A percentile compares a stretch with the other conserved stretches of the same genome.
These are phyloP conservation scores for Oryza longistaminata DNA, from an alignment of 176 grass and related monocot genomes.

Conservation along the genomic window DNA sequence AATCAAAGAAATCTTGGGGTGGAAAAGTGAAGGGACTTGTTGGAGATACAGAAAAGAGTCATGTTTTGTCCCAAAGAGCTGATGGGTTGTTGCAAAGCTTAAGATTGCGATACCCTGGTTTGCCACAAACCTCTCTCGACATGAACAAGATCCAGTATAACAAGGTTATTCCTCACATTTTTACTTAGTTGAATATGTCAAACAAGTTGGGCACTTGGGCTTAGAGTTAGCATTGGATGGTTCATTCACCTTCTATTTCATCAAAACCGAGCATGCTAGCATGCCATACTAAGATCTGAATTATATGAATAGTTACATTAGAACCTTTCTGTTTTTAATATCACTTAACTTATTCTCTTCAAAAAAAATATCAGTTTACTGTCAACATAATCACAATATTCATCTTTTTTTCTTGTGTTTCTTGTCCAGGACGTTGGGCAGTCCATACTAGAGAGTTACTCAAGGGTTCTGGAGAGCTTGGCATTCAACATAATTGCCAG, in stretches of 20 bases:
- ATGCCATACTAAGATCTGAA: neutral
- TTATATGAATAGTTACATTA: neutral
- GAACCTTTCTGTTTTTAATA: neutral
- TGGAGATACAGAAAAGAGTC: constrained; percentile 58
- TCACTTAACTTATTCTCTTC: neutral
- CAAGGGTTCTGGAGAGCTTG: constrained; percentile 88
- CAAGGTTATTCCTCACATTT: constrained; percentile 60
- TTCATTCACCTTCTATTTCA: neutral
- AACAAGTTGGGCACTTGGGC: neutral
- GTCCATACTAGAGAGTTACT: constrained; percentile 98
- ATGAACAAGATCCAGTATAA: constrained; percentile 99
- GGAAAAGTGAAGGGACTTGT: constrained; percentile 89
- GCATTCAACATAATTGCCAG: constrained; percentile 93
- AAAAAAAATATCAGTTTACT: neutral
- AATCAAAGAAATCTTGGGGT: constrained; percentile 87
- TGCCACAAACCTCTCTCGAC: constrained; percentile 88
- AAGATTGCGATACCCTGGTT: constrained; percentile 75
- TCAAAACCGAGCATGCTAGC: neutral
- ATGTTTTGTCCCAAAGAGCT: constrained; percentile 71
- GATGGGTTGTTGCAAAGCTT: constrained; percentile 87
- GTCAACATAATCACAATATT: neutral
- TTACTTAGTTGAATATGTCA: neutral
- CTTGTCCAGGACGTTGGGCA: constrained; percentile 90
- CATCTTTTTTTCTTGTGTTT: constrained; percentile 3
- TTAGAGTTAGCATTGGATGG: neutral